A percentile compares a stretch with the other conserved stretches of the same genome.
Evolutionary conservation across 768 basidiomycete species (phyloP).

Genomic region (Boletus edulis): DNA sequence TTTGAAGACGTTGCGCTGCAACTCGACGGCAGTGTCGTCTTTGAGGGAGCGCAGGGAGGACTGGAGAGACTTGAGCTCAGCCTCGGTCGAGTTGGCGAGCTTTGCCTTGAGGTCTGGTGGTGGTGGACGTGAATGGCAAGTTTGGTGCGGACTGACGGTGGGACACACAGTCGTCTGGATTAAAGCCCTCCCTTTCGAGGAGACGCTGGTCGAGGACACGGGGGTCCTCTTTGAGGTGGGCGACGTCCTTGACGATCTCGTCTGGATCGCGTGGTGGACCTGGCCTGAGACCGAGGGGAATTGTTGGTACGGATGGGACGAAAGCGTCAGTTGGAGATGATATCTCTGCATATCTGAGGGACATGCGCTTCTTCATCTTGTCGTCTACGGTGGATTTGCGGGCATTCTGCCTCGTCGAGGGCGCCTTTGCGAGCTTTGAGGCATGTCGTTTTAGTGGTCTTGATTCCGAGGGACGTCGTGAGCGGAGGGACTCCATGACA

Average conservation of each 20-base stretch:
- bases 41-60: slow-evolving; percentile 70
- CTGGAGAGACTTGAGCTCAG: slow-evolving; percentile 72
- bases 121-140: background rate
- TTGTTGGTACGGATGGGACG: slow-evolving; percentile 56
- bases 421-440: slow-evolving; percentile 31
- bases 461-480: slow-evolving; percentile 46
- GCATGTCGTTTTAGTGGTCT: slow-evolving; percentile 34
- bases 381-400: slow-evolving; percentile 63
- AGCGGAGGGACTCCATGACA: slow-evolving; percentile 55
- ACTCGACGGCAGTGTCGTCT: slow-evolving; percentile 69
- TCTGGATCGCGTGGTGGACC: slow-evolving; percentile 40
- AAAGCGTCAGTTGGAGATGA: slow-evolving; percentile 60
- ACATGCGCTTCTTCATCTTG: slow-evolving; percentile 96
- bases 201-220: slow-evolving; percentile 54
- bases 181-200: slow-evolving; percentile 77
- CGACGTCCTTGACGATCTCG: slow-evolving; percentile 46
- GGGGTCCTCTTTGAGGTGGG: slow-evolving; percentile 51
- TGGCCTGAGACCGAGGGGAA: slow-evolving; percentile 46
- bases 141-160: background rate
- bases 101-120: slow-evolving; percentile 72
- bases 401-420: slow-evolving; percentile 37
- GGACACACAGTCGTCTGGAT: slow-evolving; percentile 83
- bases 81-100: slow-evolving; percentile 86
- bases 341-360: slow-evolving; percentile 88
- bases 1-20: slow-evolving; percentile 93